A percentile compares a stretch with the other conserved stretches of the same genome.
phyloP scores from a whole-genome alignment of 768 basidiomycete genomes.

The Boletales sp. region DNA sequence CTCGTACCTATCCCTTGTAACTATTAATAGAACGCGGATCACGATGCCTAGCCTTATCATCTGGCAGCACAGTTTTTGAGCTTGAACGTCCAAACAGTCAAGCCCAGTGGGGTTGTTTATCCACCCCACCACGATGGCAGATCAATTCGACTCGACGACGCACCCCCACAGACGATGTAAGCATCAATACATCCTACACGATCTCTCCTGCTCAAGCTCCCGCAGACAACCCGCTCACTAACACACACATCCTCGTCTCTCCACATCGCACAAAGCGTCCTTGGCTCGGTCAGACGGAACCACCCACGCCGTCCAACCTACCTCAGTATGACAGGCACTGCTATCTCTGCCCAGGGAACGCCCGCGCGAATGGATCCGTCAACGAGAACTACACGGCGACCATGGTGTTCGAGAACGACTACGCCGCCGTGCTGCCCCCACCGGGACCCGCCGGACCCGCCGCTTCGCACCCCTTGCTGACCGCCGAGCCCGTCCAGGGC shows the following conservation, averaged over 20 bases:
- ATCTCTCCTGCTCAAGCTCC: not conserved
- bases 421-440: slow-evolving; percentile 68
- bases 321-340: slow-evolving; percentile 69
- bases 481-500: slow-evolving; percentile 67
- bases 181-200: slow-evolving; percentile 16
- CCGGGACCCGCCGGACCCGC: slow-evolving; percentile 53
- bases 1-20: no score
- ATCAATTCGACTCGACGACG: slow-evolving; percentile 51
- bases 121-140: slow-evolving; percentile 6
- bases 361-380: slow-evolving; percentile 61
- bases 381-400: slow-evolving; percentile 71
- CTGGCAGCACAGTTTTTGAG: no score
- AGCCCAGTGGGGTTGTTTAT: no score
- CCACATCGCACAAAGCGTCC: slow-evolving; percentile 89
- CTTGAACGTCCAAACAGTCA: no score
- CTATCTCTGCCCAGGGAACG: slow-evolving; percentile 87
- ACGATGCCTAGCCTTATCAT: no score
- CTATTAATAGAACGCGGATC: no score
- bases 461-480: slow-evolving; percentile 57
- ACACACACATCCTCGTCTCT: slow-evolving; percentile 77
- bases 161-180: slow-evolving; percentile 73
- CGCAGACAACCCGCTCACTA: slow-evolving; percentile 76
- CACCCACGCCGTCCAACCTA: slow-evolving; percentile 48
- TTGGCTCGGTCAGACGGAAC: slow-evolving; percentile 85
- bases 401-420: slow-evolving; percentile 78